Evolutionary conservation across 1,284 basidiomycete genomes (phyloP).

Genomic region (Kalmanozyma brasiliensis): DNA sequence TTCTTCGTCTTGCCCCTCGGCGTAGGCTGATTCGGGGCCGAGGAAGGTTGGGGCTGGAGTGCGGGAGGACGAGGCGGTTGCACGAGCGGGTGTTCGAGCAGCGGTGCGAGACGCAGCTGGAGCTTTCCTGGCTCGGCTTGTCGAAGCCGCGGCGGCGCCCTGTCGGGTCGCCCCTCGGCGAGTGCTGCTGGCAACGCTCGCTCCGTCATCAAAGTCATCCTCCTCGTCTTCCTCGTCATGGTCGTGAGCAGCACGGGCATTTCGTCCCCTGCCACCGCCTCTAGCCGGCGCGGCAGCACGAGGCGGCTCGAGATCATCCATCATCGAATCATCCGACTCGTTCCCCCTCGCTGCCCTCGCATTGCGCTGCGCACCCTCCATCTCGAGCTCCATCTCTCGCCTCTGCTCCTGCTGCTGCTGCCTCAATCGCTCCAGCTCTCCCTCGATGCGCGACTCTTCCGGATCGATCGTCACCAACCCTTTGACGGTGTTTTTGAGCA

Average conservation of each 20-base stretch:
- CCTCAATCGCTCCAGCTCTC: slow-evolving; percentile 42
- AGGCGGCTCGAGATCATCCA: slow-evolving; percentile 43
- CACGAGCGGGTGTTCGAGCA: slow-evolving; percentile 3
- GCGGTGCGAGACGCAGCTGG: slow-evolving; percentile 1
- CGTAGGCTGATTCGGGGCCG: slow-evolving; percentile 35
- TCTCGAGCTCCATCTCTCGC: slow-evolving; percentile 24
- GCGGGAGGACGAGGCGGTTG: slow-evolving; percentile 6
- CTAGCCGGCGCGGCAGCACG: slow-evolving; percentile 3
- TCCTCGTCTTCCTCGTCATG: slow-evolving; percentile 22
- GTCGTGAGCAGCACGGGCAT: slow-evolving; percentile 4
- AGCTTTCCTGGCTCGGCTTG: slow-evolving; percentile 7
- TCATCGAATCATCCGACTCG: slow-evolving; percentile 56
- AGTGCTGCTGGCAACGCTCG: slow-evolving; percentile 11
- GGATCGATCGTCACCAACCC: slow-evolving; percentile 50
- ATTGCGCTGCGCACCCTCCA: slow-evolving; percentile 3
- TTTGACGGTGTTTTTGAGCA: slow-evolving; percentile 46
- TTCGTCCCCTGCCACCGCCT: slow-evolving; percentile 1
- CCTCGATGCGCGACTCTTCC: slow-evolving; percentile 51
- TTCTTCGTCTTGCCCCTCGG: slow-evolving; percentile 22
- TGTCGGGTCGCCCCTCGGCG: slow-evolving; percentile 13
- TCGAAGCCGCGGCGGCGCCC: slow-evolving; percentile 4
- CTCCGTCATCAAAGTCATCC: slow-evolving; percentile 15
- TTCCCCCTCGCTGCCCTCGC: background rate
- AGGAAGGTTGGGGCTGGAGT: slow-evolving; percentile 27
- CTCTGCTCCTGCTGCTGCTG: slow-evolving; percentile 31